Evolutionary conservation across 1,284 basidiomycete genomes (phyloP), one percentile per base, ranked within the genome.

Genomic region (Marasmius tenuissimus): DNA sequence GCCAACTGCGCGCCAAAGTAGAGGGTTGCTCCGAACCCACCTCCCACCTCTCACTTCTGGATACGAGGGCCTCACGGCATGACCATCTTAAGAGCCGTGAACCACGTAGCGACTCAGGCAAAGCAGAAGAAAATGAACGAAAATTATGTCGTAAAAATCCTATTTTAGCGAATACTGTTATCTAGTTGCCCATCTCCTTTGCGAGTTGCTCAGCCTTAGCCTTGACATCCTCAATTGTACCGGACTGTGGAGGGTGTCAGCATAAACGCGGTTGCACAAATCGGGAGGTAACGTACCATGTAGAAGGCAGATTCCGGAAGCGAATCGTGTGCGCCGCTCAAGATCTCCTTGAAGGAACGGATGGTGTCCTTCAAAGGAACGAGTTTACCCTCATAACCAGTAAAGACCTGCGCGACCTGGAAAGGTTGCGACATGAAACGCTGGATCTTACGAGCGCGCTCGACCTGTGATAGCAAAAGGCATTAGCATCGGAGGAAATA

Each of bases 401-500:
- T 98, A 89, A 98, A 98, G 79, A 97, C 94, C 83, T 98, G 94
- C 63, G 97, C 97, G 78, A 99, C 97, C 75, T 94, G 92, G 93
- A 98, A 99, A 66, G 97, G 96, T 83, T 99, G 96, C 70, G 95
- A 97, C 96, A 98, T 97, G 93, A 97, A 97, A 86, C 92, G 91
- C 77, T 93, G 92, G 70, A 93, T 93, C 81, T 93, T 93, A 78
- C 91, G 91, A 65, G 92, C 91, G 78, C 93, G 92, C 79, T 93
- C 89, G 75, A 92, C 89, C 88, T 91, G 39, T 4, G 63, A n/a
- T 57, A 34, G 40, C 55, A 33, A n/a, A n/a, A n/a, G n/a, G n/a
- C 4, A 50, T 45, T 50, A 54, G 37, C 40, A 64, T 10, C 56
- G 10, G 22, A 45, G 57, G 16, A 27, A 47, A 11, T 39, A 6